A percentile compares a stretch with the other conserved stretches of the same genome.
Conservation (phyloP, 768 basidiomycete species). For the Lactarius hatsudake region DNA sequence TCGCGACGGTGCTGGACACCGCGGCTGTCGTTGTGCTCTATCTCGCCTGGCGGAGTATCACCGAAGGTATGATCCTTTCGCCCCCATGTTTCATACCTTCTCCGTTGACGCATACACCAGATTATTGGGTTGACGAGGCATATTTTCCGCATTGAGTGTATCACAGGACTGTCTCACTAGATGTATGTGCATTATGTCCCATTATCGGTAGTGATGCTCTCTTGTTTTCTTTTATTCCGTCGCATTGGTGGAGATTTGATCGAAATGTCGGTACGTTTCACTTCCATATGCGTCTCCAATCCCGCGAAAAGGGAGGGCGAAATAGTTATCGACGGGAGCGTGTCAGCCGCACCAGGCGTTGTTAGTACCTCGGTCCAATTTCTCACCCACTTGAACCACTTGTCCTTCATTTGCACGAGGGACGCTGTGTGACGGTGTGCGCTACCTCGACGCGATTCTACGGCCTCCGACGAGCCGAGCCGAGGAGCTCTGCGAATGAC, state of each 20-base stretch:
- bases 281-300: constrained; percentile 6
- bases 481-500: constrained; percentile 26
- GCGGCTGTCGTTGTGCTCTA: constrained; percentile 65
- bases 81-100: not conserved
- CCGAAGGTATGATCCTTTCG: constrained; percentile 62
- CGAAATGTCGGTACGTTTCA: not conserved
- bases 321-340: not conserved
- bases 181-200: constrained; percentile 7
- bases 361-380: no score
- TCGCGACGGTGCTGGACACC: constrained; percentile 83
- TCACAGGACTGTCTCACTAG: not conserved
- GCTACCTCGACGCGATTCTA: constrained; percentile 31
- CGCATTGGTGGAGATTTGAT: not conserved
- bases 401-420: not conserved
- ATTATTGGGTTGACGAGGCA: constrained; percentile 48
- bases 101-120: constrained; percentile 28
- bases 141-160: constrained; percentile 36
- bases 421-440: constrained; percentile 29
- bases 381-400: no score
- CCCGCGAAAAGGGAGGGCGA: not conserved
- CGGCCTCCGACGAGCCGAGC: not conserved
- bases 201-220: not conserved
- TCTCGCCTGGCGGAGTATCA: constrained; percentile 84
- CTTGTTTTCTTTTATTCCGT: not conserved
- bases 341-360: constrained; percentile 8